phyloP scores from a whole-genome alignment of 2,329 filamentous ascomycete species.

The Arthrobotrys megalospora region DNA sequence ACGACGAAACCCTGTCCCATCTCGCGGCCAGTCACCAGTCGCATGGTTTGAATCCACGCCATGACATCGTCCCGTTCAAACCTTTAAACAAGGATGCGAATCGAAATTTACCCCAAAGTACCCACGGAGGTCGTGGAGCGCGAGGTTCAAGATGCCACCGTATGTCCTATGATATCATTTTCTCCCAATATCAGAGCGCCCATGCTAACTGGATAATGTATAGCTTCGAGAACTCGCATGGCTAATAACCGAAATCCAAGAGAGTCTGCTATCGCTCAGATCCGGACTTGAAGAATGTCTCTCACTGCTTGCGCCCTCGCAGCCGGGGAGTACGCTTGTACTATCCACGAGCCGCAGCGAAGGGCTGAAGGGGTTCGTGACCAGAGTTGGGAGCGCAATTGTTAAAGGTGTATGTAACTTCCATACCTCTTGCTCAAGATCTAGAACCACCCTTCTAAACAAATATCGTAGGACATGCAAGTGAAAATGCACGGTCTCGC shows the following conservation, averaged over 20 bases:
- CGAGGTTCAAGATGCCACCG: slow-evolving; percentile 50
- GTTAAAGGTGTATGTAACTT: slow-evolving; percentile 82
- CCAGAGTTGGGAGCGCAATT: slow-evolving; percentile 88
- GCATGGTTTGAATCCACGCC: slow-evolving; percentile 10
- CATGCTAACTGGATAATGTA: slow-evolving; percentile 1
- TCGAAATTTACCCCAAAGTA: slow-evolving; percentile 55
- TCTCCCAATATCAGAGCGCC: background rate
- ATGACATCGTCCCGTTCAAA: slow-evolving; percentile 4
- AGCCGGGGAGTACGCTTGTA: slow-evolving; percentile 89
- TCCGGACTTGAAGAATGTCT: slow-evolving; percentile 89
- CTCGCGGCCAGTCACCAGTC: background rate
- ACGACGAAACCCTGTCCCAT: slow-evolving; percentile 23
- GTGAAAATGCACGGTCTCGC: slow-evolving; percentile 61
- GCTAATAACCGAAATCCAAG: slow-evolving; percentile 75
- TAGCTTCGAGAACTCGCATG: slow-evolving; percentile 75
- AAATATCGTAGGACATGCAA: slow-evolving; percentile 57
- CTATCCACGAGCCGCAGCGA: slow-evolving; percentile 90
- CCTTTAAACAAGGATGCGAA: slow-evolving; percentile 34
- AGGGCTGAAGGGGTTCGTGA: slow-evolving; percentile 91
- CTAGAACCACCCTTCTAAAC: background rate
- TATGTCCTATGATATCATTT: slow-evolving; percentile 1
- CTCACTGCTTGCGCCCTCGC: slow-evolving; percentile 84
- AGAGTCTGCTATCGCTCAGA: slow-evolving; percentile 75
- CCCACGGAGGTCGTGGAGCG: slow-evolving; percentile 48
- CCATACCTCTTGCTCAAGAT: background rate